These are phyloP conservation scores for Chimonanthus salicifolius DNA, from an alignment of 164 flowering plant species.

Conservation along the genomic window DNA sequence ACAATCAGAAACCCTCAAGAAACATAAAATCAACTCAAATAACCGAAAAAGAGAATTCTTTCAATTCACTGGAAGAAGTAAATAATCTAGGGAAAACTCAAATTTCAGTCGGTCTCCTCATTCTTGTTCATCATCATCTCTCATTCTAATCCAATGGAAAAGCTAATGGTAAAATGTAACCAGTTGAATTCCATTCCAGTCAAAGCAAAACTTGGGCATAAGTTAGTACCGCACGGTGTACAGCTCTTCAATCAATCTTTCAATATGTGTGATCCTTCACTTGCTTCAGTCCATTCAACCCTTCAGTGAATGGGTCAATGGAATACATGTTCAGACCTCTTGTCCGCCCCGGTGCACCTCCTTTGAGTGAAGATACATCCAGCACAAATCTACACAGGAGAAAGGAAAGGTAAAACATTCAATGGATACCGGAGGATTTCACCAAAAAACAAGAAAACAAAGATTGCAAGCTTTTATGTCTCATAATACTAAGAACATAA, in stretches of 20 bases:
- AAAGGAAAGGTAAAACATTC: slow-evolving; percentile 6
- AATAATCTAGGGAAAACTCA: background rate
- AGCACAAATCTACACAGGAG: slow-evolving; percentile 45
- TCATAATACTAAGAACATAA: background rate
- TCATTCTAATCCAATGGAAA: background rate
- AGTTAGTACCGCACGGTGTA: background rate
- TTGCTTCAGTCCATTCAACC: slow-evolving; percentile 10
- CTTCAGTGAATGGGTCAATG: slow-evolving; percentile 33
- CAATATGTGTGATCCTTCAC: background rate
- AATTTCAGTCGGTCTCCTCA: background rate
- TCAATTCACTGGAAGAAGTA: background rate
- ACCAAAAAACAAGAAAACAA: background rate
- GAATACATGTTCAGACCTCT: slow-evolving; percentile 58
- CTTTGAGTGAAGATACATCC: slow-evolving; percentile 70
- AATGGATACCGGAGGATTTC: background rate
- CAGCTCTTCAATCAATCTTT: background rate
- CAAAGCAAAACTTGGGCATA: background rate
- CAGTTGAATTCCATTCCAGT: background rate
- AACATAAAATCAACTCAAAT: background rate
- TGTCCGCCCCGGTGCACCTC: slow-evolving; percentile 90
- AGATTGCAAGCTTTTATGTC: background rate
- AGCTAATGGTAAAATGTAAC: background rate
- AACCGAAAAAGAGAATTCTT: no score
- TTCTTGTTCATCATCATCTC: background rate
- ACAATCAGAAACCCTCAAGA: background rate